phyloP scores from a whole-genome alignment of 192 early-diverging fungal genomes.

The Neocallimastix lanati region DNA sequence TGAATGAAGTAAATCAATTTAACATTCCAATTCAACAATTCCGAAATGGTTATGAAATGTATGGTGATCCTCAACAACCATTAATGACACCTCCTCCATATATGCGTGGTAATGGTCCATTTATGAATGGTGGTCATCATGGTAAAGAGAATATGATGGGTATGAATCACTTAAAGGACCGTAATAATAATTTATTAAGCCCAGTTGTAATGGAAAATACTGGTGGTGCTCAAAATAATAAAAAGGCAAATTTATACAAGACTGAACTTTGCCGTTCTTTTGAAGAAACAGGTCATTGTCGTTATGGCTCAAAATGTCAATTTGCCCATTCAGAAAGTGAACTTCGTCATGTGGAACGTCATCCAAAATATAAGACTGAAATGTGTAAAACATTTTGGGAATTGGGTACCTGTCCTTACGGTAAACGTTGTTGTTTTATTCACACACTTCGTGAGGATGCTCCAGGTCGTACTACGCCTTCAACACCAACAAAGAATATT shows the following conservation, averaged over 20 bases:
- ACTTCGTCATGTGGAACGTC: slow-evolving; percentile 58
- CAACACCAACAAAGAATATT: background rate
- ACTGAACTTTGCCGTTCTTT: slow-evolving; percentile 52
- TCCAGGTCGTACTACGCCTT: background rate
- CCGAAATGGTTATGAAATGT: background rate
- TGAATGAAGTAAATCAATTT: background rate
- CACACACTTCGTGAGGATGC: slow-evolving; percentile 21
- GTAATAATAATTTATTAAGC: background rate
- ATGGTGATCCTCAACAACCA: background rate
- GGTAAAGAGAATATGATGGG: background rate
- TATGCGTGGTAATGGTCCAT: background rate
- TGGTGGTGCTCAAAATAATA: slow-evolving; percentile 10
- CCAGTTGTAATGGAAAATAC: slow-evolving; percentile 5
- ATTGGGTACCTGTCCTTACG: slow-evolving; percentile 79
- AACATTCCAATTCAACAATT: background rate
- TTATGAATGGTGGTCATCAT: background rate
- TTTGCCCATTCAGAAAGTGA: slow-evolving; percentile 77
- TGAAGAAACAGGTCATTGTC: slow-evolving; percentile 32
- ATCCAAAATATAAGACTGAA: slow-evolving; percentile 90
- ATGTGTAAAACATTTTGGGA: slow-evolving; percentile 80
- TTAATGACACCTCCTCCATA: background rate
- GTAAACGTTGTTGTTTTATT: slow-evolving; percentile 87
- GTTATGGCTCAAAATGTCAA: slow-evolving; percentile 82
- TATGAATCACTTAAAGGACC: background rate
- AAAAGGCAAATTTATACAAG: slow-evolving; percentile 43